These are phyloP conservation scores for Oropetium thomaeum DNA, from an alignment of 176 grass and related monocot species.

Conservation along the genomic window DNA sequence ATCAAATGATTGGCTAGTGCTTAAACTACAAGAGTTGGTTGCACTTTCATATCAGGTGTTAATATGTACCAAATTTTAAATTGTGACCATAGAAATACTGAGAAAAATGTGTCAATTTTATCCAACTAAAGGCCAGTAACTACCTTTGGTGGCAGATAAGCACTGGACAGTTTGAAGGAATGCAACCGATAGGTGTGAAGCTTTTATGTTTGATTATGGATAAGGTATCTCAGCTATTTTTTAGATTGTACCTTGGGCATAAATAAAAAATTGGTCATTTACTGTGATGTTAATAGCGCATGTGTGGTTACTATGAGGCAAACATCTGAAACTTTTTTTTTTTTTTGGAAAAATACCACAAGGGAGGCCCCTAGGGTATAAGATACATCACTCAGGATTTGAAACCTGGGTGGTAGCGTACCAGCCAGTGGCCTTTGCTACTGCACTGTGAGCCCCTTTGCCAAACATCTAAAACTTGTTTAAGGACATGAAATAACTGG, in stretches of 20 bases:
- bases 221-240: constrained; percentile 55
- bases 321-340: constrained; percentile 39
- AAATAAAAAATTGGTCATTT: constrained; percentile 3
- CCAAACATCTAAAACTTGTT: too few relatives aligned
- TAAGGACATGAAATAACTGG: constrained; percentile 2
- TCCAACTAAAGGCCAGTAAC: constrained; percentile 12
- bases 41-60: constrained; percentile 94
- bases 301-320: constrained; percentile 7
- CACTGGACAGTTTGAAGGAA: constrained; percentile 92
- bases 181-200: constrained; percentile 85
- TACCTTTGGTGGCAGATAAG: constrained; percentile 72
- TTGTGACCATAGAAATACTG: constrained; percentile 9
- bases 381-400: too few relatives aligned
- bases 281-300: background rate
- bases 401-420: too few relatives aligned
- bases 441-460: too few relatives aligned
- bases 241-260: background rate
- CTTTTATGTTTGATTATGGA: constrained; percentile 96
- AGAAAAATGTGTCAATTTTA: constrained; percentile 11
- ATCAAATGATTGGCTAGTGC: constrained; percentile 78
- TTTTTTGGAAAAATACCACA: too few relatives aligned
- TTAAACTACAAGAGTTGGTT: constrained; percentile 91
- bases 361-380: too few relatives aligned
- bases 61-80: constrained; percentile 23
- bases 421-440: too few relatives aligned